Percentiles rank a stretch among this genome's conserved stretches.
Conservation (phyloP, 768 basidiomycete species). For the Leucogyrophana mollusca region DNA sequence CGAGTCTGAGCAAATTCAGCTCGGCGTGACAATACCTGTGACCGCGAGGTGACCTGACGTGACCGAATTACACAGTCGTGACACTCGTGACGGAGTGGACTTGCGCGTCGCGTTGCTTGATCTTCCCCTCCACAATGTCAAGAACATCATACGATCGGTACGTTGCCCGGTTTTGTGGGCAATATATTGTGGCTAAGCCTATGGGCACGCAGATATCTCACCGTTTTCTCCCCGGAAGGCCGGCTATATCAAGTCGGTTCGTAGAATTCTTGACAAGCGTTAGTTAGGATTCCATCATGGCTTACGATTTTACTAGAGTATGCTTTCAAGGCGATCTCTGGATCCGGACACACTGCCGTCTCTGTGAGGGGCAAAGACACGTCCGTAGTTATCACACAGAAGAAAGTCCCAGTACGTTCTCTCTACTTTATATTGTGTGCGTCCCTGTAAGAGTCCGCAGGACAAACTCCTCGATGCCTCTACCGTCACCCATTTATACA, state of each 20-base stretch:
- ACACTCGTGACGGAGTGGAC: slow-evolving; percentile 34
- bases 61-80: slow-evolving; percentile 37
- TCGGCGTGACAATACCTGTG: no score
- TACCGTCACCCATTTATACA: slow-evolving; percentile 93
- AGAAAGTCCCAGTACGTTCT: slow-evolving; percentile 89
- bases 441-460: slow-evolving; percentile 38
- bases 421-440: neutral
- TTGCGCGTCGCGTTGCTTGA: slow-evolving; percentile 62
- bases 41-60: slow-evolving; percentile 6
- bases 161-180: neutral
- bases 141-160: slow-evolving; percentile 93
- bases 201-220: slow-evolving; percentile 67
- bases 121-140: slow-evolving; percentile 63
- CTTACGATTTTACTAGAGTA: slow-evolving; percentile 63
- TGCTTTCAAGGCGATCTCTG: slow-evolving; percentile 99
- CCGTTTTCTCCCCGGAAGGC: slow-evolving; percentile 96
- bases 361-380: slow-evolving; percentile 94
- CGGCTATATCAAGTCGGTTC: slow-evolving; percentile 97
- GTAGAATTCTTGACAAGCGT: no score
- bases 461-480: slow-evolving; percentile 96
- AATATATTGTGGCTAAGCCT: neutral
- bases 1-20: no score
- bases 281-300: slow-evolving; percentile 8
- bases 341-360: slow-evolving; percentile 92
- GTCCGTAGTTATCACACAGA: slow-evolving; percentile 94